Conservation (phyloP, 2,329 filamentous ascomycete genomes). For the Penicillium digitatum region DNA sequence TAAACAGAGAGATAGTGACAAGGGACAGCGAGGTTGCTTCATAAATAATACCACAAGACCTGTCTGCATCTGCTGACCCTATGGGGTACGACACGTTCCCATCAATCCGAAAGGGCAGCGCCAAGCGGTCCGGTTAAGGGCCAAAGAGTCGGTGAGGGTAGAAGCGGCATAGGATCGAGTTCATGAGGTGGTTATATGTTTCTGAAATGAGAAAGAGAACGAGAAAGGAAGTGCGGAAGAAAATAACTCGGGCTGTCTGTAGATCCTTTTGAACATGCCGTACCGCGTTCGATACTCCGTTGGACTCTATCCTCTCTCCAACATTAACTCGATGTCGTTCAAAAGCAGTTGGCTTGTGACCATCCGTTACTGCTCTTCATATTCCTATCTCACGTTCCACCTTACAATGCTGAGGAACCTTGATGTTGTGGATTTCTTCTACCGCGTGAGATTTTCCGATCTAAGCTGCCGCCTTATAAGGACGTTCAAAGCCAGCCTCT, state of each 20-base stretch:
- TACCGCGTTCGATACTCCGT: background rate
- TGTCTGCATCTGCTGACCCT: slow-evolving; percentile 12
- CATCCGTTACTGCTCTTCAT: background rate
- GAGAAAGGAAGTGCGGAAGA: background rate
- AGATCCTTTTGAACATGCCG: background rate
- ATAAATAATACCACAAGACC: background rate
- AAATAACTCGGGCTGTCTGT: background rate
- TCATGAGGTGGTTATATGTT: background rate
- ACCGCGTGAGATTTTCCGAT: background rate
- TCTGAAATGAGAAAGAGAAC: background rate
- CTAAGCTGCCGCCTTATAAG: background rate
- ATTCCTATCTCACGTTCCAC: background rate
- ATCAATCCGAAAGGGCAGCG: slow-evolving; percentile 8
- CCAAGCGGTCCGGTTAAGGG: slow-evolving; percentile 5
- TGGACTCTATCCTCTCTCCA: background rate
- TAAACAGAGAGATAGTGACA: background rate
- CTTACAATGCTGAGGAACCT: background rate
- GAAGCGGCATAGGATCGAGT: background rate
- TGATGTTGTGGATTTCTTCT: background rate
- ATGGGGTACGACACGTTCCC: slow-evolving; percentile 11
- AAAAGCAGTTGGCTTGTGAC: background rate
- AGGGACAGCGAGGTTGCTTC: background rate
- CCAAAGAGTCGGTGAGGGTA: slow-evolving; percentile 1
- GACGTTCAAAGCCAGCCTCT: background rate
- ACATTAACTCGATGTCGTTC: background rate